A percentile compares a stretch with the other conserved stretches of the same genome.
These are phyloP conservation scores for Neostapfia colusana DNA, from an alignment of 176 grass and related monocot species.

Conservation along the genomic window DNA sequence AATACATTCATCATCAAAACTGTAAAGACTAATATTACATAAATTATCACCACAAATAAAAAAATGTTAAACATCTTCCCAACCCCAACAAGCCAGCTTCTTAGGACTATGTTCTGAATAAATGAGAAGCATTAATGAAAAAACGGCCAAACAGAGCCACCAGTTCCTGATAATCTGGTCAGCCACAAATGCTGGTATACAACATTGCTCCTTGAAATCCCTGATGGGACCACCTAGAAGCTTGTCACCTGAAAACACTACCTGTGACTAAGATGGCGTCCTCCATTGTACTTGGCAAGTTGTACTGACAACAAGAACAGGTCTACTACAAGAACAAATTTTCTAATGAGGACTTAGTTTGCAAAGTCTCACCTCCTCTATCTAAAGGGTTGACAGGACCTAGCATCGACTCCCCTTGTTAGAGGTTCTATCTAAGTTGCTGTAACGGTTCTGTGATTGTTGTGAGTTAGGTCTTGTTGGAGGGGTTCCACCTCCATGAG, in stretches of 20 bases:
- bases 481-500: constrained; percentile 38
- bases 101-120: background rate
- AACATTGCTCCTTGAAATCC: constrained; percentile 23
- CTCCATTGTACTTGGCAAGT: constrained; percentile 6
- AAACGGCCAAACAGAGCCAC: constrained; percentile 5
- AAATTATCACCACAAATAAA: constrained; percentile 26
- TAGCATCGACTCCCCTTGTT: constrained; percentile 64
- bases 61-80: constrained; percentile 11
- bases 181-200: constrained; percentile 32
- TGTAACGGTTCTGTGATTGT: constrained; percentile 64
- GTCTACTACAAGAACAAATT: constrained; percentile 17
- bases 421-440: constrained; percentile 53
- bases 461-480: constrained; percentile 48
- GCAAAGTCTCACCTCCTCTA: background rate
- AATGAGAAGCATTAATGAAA: constrained; percentile 24
- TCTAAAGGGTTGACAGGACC: background rate
- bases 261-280: background rate
- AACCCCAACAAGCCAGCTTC: background rate
- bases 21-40: constrained; percentile 9
- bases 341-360: background rate
- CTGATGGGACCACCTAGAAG: constrained; percentile 12
- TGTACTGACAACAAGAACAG: constrained; percentile 26
- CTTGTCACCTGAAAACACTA: constrained; percentile 7
- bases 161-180: constrained; percentile 8
- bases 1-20: constrained; percentile 35